Evolutionary conservation across 169 alveolate genomes (phyloP), one percentile per base, ranked within the genome.

Genomic region (Plasmodium inui): DNA sequence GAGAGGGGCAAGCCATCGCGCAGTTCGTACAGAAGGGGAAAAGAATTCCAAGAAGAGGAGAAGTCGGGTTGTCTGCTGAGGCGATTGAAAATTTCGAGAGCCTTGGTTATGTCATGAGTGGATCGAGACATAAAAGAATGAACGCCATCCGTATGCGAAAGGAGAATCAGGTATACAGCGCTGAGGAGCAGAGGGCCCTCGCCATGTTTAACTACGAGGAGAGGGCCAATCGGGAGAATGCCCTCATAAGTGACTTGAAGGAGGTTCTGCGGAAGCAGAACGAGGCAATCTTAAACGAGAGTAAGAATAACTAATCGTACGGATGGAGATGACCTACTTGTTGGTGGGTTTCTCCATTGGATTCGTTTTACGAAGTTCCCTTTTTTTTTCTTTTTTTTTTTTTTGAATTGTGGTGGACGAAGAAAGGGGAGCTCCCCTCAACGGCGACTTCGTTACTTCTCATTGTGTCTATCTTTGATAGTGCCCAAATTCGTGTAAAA

Each of bases 41-140:
- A 82, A 95, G 99, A 82, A 97, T 97, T 39, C 98, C 99, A 22
- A 96, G 99, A 89, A 96, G 98, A 96, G 99, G 99, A 34, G 99
- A 98, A 90, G 99, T 97, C 17, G 99, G 99, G 8, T 82, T 97
- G 44, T 96, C 99, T 0, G 97, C 98, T n/a, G 99, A 98, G 55
- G 97, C 98, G 74, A 98, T 98, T 30, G 98, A 97, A 93, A 82
- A 89, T 44, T 98, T 96, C 82, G 99, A 98, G 95, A 95, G 93
- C 37, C 94, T 98, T 37, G 99, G 99, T 12, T 98, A 98, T 92
- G 99, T 98, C 30, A 98, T 98, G 99, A 97, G 98, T 84, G 99
- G 99, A 37, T 95, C 98, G 41, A 95, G 97, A 76, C 96, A 94
- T 39, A 95, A 96, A 81, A 96, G 98, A 81, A 97, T 97, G 98